These are phyloP conservation scores for Peronosclerospora sorghi DNA, from an alignment of 352 stramenopile species.

Conservation along the genomic window DNA sequence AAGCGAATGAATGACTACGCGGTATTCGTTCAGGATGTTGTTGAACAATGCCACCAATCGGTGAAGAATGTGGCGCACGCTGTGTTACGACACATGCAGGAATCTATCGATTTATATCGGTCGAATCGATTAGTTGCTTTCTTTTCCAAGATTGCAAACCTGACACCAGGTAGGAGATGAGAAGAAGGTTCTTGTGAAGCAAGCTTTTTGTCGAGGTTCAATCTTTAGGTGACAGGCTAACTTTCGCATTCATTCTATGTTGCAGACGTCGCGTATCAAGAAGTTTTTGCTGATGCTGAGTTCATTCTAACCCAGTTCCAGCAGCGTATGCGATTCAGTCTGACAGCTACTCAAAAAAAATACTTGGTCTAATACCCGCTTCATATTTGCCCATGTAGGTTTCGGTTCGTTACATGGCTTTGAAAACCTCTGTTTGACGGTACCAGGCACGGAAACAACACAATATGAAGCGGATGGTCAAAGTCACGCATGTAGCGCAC, in stretches of 20 bases:
- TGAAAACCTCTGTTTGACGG: constrained; percentile 20
- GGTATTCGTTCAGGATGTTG: neutral
- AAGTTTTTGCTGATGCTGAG: constrained; percentile 22
- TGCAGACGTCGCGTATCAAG: constrained; percentile 21
- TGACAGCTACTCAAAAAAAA: neutral
- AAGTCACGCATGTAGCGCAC: neutral
- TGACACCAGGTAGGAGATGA: constrained; percentile 23
- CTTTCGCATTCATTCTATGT: neutral
- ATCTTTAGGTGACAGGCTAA: constrained; percentile 1
- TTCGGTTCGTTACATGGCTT: constrained; percentile 28
- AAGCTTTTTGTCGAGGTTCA: neutral
- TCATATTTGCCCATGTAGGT: constrained; percentile 13
- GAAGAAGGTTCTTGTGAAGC: neutral
- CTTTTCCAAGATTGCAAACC: constrained; percentile 21
- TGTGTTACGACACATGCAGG: constrained; percentile 28
- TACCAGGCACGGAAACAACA: neutral
- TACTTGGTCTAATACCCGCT: neutral
- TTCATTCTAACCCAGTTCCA: constrained; percentile 34
- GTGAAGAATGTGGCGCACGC: constrained; percentile 20
- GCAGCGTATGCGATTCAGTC: constrained; percentile 19
- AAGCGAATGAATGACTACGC: no score
- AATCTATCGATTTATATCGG: constrained; percentile 30
- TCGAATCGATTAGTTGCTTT: constrained; percentile 30
- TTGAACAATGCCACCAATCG: constrained; percentile 18
- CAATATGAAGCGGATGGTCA: constrained; percentile 7